Evolutionary conservation across 2,329 filamentous ascomycete genomes (phyloP), one percentile per base, ranked within the genome.

Genomic region (Albifimbria verrucaria): DNA sequence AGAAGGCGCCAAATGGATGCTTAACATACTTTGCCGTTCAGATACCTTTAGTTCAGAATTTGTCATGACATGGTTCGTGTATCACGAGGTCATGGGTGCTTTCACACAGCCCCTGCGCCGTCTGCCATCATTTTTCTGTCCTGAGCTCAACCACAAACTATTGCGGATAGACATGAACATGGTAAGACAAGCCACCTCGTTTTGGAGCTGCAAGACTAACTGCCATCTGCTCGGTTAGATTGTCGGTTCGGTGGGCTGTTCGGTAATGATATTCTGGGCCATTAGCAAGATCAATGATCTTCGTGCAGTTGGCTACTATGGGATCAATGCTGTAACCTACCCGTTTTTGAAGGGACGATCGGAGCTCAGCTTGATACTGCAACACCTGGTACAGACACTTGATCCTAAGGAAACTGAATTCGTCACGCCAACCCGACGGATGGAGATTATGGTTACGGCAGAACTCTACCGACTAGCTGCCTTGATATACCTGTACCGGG

Each of bases 391-490:
- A 7, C 58, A 60, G 39, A 28, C 26, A 11, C 32, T 60, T 5
- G 48, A 51, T 43, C 51, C 57, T 11, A 49, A 46, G 12, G 55
- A 49, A 23, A 52, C 52, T 41, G 47, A 36, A n/a, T 41, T 65
- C 59, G 59, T 68, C 58, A 53, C 66, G 54, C 52, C 60, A 39
- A 52, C 59, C 53, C 59, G 56, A 23, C 61, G 65, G 41, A 55
- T 69, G 24, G 62, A 69, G 73, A 58, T 66, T 64, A 46, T 62
- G 3, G 67, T 69, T 39, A 80, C 77, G 3, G 77, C 77, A 10
- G 76, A 80, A 60, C 69, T 79, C n/a, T 80, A 80, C 55, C 73
- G 77, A 6, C 68, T 80, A 20, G 77, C 75, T 1, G 68, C 76
- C 2, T 67, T 74, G 28, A 67, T 79, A 1, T 80, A 79, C 53